These are phyloP conservation scores for Myriosclerotinia duriaeana DNA, from an alignment of 2,329 filamentous ascomycete species.

Conservation along the genomic window DNA sequence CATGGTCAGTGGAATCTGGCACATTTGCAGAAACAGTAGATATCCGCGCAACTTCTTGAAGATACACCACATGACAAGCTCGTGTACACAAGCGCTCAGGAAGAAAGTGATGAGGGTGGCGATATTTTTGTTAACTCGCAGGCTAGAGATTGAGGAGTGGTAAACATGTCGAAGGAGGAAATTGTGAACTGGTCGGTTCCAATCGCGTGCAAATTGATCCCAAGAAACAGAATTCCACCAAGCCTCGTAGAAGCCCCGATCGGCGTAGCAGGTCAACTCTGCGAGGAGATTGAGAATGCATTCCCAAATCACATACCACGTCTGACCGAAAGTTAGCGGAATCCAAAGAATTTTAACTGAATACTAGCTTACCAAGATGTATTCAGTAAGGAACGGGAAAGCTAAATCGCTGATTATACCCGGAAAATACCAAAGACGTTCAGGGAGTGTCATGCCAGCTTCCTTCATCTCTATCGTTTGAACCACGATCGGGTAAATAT, in stretches of 20 bases:
- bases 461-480: conserved; percentile 67
- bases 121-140: conserved; percentile 66
- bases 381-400: conserved; percentile 78
- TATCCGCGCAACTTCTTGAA: conserved; percentile 78
- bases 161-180: conserved; percentile 79
- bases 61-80: conserved; percentile 58
- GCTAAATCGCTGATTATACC: conserved; percentile 74
- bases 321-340: conserved; percentile 42
- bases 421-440: conserved; percentile 67
- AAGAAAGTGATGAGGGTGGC: conserved; percentile 54
- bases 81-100: conserved; percentile 41
- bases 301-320: conserved; percentile 83
- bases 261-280: conserved; percentile 74
- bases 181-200: conserved; percentile 76
- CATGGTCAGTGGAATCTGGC: conserved; percentile 68
- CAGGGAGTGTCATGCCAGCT: conserved; percentile 56
- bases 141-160: conserved; percentile 71
- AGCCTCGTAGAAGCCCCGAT: conserved; percentile 68
- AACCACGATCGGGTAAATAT: conserved; percentile 74
- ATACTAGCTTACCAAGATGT: conserved; percentile 48
- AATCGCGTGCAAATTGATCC: conserved; percentile 77
- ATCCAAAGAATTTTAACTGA: not conserved
- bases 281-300: conserved; percentile 72
- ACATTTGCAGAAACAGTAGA: conserved; percentile 70
- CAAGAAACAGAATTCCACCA: conserved; percentile 67